Conservation (phyloP, 1,284 basidiomycete genomes). For the Trametes polyzona region DNA sequence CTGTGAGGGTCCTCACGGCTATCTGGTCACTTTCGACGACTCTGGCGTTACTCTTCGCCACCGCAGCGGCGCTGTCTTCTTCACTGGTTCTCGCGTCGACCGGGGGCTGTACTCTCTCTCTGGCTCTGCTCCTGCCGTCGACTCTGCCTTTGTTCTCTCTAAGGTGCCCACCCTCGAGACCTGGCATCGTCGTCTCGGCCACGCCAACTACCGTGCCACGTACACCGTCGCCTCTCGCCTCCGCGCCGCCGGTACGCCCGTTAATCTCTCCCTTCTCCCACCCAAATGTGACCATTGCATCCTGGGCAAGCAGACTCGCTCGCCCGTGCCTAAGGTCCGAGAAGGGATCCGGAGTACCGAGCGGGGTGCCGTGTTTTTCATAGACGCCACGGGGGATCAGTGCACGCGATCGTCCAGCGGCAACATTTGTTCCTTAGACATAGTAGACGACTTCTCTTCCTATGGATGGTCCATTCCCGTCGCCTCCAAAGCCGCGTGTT, state of each 20-base stretch:
- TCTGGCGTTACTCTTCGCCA: not conserved
- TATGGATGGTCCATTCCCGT: constrained; percentile 37
- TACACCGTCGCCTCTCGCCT: constrained; percentile 31
- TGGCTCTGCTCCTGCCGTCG: not conserved
- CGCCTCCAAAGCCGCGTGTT: constrained; percentile 30
- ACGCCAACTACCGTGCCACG: constrained; percentile 34
- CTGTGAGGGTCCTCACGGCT: constrained; percentile 3
- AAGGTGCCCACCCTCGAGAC: constrained; percentile 27
- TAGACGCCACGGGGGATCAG: constrained; percentile 38
- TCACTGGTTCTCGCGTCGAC: not conserved
- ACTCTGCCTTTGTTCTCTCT: not conserved
- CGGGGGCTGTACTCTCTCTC: not conserved
- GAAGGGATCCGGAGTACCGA: constrained; percentile 23
- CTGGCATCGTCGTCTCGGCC: constrained; percentile 39
- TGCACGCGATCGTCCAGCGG: constrained; percentile 31
- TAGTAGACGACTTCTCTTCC: constrained; percentile 39
- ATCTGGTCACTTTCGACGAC: not conserved
- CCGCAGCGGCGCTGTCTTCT: constrained; percentile 2
- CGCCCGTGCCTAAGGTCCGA: constrained; percentile 10
- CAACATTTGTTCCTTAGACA: constrained; percentile 39
- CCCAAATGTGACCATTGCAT: constrained; percentile 31
- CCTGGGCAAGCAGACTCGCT: constrained; percentile 24
- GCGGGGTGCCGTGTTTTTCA: constrained; percentile 35
- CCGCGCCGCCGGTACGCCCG: constrained; percentile 38
- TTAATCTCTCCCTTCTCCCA: constrained; percentile 26